phyloP scores from a whole-genome alignment of 495 filamentous ascomycete species.

The Lasiosphaeriaceae sp. region DNA sequence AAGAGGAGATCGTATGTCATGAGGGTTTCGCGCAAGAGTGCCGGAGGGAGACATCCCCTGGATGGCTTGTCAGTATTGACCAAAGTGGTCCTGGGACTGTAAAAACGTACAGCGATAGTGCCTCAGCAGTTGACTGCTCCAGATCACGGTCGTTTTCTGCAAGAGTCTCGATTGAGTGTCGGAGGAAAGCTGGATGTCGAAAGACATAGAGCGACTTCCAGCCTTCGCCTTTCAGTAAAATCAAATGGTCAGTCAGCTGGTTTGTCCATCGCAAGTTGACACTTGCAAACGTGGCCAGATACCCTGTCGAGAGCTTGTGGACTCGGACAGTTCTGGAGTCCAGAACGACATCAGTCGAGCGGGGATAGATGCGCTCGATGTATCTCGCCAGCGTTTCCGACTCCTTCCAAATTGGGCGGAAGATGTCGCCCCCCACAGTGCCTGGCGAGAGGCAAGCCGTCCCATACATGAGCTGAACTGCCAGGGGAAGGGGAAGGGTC shows the following conservation, averaged over 20 bases:
- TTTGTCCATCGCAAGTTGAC: slow-evolving; percentile 5
- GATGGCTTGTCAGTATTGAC: background rate
- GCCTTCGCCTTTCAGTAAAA: background rate
- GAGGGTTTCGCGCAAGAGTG: slow-evolving; percentile 9
- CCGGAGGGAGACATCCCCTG: slow-evolving; percentile 11
- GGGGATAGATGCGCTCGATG: slow-evolving; percentile 6
- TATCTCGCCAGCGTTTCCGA: background rate
- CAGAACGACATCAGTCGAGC: background rate
- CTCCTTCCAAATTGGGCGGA: slow-evolving; percentile 5
- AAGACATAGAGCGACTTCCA: slow-evolving; percentile 11
- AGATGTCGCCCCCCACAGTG: slow-evolving; percentile 6
- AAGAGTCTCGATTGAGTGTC: slow-evolving; percentile 1
- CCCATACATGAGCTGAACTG: background rate
- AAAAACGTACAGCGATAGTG: slow-evolving; percentile 4
- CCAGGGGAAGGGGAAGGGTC: background rate
- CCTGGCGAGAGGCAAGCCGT: slow-evolving; percentile 7
- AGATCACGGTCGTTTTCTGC: background rate
- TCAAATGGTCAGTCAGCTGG: slow-evolving; percentile 9
- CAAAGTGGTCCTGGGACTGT: background rate
- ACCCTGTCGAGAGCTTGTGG: slow-evolving; percentile 4
- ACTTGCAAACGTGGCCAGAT: background rate
- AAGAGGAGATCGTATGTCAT: slow-evolving; percentile 5
- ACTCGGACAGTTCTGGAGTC: background rate
- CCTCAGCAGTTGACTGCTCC: background rate
- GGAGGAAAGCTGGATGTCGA: slow-evolving; percentile 6